Evolutionary conservation across 2,329 filamentous ascomycete species (phyloP), one percentile per base, ranked within the genome.

Genomic region (Berkeleyomyces basicola): DNA sequence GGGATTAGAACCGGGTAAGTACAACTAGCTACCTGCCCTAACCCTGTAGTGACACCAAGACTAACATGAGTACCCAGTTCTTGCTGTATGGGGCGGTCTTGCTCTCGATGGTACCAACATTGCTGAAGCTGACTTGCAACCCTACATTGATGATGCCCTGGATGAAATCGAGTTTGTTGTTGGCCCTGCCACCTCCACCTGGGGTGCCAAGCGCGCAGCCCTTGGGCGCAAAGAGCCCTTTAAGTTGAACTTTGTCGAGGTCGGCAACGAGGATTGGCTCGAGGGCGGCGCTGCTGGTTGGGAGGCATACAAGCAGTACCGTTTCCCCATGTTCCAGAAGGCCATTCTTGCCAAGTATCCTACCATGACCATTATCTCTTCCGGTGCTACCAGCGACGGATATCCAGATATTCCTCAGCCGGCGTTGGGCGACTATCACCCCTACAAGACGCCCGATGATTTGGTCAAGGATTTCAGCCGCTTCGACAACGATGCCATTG

Each of bases 201-300:
- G 80, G 74, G 83, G 84, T 11, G 74, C 77, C 3, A 71, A 77
- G 5, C 81, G 84, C 16, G 82, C 82, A 5, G 72, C 77, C 51
- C 75, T 84, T 2, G 84, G 84, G 3, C 79, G 85, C 67, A 77
- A 81, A 0, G 75, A 82, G 64, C 84, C 84, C 0, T 87, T 82
- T 72, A 73, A 70, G 39, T 75, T 87, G 58, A 74, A 78, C 9
- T 84, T 80, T 67, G 80, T 87, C 62, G 84, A 87, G 71, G 72
- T 87, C 51, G 84, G 85, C 64, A 87, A 87, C 69, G 84, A 87
- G 69, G 84, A 87, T 67, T 81, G 80, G 74, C 77, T 85, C 3
- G 77, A 75, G 36, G 76, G 76, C 3, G 78, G 77, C 4, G 73
- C 76, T 1, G 67, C 68, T 0, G 75, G 78, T 3, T 78, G 75